Conservation (phyloP, 2,329 filamentous ascomycete genomes). For the Microthyrium microscopicum region DNA sequence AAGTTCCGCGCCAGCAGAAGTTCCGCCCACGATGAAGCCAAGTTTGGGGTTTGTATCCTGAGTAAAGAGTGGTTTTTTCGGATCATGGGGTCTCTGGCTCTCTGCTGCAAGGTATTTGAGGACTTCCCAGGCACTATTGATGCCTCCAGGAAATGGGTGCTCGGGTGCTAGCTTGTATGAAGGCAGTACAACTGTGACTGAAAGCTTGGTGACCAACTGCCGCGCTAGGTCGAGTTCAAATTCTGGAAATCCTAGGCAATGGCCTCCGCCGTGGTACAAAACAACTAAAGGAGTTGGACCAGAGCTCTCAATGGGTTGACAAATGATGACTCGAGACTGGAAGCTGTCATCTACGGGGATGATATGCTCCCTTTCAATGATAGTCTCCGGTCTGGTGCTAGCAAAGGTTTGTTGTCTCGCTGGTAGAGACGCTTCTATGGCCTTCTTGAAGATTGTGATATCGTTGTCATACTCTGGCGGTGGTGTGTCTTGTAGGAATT, state of each 20-base stretch:
- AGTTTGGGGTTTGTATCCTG: conserved; percentile 25
- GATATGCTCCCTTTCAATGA: too few relatives aligned
- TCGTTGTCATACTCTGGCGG: too few relatives aligned
- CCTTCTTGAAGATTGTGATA: too few relatives aligned
- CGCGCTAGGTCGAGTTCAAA: conserved; percentile 27
- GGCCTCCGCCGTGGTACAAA: conserved; percentile 29
- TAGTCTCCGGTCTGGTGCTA: too few relatives aligned
- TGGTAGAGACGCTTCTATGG: too few relatives aligned
- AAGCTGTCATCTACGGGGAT: too few relatives aligned
- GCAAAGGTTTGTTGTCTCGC: too few relatives aligned
- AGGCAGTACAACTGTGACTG: conserved; percentile 22
- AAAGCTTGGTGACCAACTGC: conserved; percentile 20
- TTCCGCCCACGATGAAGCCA: conserved; percentile 34
- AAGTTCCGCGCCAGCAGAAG: conserved; percentile 36
- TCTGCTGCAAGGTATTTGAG: conserved; percentile 22
- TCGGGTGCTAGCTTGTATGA: conserved; percentile 27
- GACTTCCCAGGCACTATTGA: conserved; percentile 32
- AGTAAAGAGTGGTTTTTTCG: conserved; percentile 7
- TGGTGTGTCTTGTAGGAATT: too few relatives aligned
- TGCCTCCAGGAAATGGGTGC: conserved; percentile 29
- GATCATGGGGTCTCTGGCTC: background rate
- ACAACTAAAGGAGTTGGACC: conserved; percentile 13
- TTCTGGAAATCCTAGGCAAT: conserved; percentile 25
- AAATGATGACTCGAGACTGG: too few relatives aligned
- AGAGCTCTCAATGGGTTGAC: too few relatives aligned